Evolutionary conservation across 257 asterid genomes (phyloP), one percentile per base, ranked within the genome.

Genomic region (Solanum boliviense): DNA sequence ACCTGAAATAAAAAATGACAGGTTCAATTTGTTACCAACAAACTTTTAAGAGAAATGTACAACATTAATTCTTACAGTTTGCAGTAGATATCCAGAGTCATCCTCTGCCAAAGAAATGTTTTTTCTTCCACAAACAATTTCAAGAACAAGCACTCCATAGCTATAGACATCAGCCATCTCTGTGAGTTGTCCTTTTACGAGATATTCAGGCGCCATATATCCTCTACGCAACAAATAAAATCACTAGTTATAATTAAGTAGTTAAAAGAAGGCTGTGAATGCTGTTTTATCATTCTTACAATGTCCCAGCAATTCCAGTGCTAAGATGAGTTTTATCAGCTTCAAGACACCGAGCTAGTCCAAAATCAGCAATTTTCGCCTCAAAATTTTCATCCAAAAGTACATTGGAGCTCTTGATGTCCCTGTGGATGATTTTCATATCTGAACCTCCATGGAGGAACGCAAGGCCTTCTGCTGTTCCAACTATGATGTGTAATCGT

Each of bases 261-360:
- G 36, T 39, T 78, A 78, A 78, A 13, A 78, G 23, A 41, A 2
- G 11, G 1, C 13, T 32, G 46, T 73, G 46, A 25, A 78, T 13
- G 36, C 3, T 25, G 29, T n/a, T 44, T 78, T 25, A 39, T n/a
- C 23, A 41, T 25, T 34, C 87, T 84, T 72, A 88, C 89, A 88
- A 73, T 88, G 89, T 88, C 16, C 89, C 87, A 10, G 87, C 89
- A 35, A 84, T 84, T 84, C 84, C 89, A 71, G 89, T 84, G 65
- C 48, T 83, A 38, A 84, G 83, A 58, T 88, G 89, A 84, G 48
- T 88, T 81, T 87, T 70, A 83, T 72, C 85, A 16, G 74, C 68
- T 15, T 15, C 71, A 65, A 88, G 72, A 65, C 41, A 35, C 46
- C 89, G 82, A n/a, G 87, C 89, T 46, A 88, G 79, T 5, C 89